Base-by-base conservation (phyloP, 202 grass and related monocot species). In the Cymbopogon flexuosus region DNA sequence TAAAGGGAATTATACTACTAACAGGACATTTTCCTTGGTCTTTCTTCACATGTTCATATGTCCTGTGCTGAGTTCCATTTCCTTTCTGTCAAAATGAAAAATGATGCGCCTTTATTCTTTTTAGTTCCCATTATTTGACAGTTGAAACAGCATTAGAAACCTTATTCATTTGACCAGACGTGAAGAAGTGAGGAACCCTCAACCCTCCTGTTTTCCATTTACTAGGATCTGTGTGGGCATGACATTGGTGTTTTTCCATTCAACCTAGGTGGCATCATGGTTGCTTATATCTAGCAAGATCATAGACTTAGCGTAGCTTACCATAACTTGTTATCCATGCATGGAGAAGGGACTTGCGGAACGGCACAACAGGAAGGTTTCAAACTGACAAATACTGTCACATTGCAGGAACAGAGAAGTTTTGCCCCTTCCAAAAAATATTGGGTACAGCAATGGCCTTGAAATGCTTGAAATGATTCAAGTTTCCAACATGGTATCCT, bases 401-500 rank as follows among this genome's bases (percentile, higher is more conserved):
- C 34, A 29, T 49, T 79, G 77, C 63, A 35, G 41, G 21, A 71
- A 79, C 40, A 78, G n/a, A 73, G 7, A 73, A 42, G 68, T 36
- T 35, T 39, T 65, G 8, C 27, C 45, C 54, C 18, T 72, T 58
- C 19, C 40, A 46, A 68, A 6, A 68, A 68, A 68, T 27, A 46
- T 66, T 18, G 36, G 36, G 46, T 23, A 45, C 76, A 14, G 2
- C 69, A 46, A 37, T 73, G 74, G 18, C 5, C 37, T 27, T 27
- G 27, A 27, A 27, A 27, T 27, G 27, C 27, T 69, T 69, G n/a
- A 24, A 63, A 62, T 34, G 41, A 15, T 24, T 19, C 22, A 69
- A 40, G 54, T 76, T 61, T 35, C 49, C 31, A 16, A 31, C 40
- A 46, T 37, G 37, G 15, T 11, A 77, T 47, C 49, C 14, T 23